phyloP scores from a whole-genome alignment of 257 asterid species.

The Solanum sejunctum region DNA sequence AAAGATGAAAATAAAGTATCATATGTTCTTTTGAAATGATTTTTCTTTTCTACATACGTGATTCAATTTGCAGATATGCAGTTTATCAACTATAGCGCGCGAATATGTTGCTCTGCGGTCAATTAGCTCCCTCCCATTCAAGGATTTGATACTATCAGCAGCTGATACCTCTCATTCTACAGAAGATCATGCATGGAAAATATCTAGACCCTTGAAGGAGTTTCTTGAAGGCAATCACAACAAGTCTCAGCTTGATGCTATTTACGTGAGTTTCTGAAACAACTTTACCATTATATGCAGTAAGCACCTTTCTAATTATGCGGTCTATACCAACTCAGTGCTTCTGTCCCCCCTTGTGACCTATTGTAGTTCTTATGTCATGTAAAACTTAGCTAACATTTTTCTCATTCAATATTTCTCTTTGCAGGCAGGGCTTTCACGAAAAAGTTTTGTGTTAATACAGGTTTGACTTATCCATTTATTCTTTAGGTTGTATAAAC shows the following conservation, averaged over 20 bases:
- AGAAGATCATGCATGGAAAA: conserved; percentile 84
- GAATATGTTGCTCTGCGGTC: conserved; percentile 87
- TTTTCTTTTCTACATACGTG: neutral
- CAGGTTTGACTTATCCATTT: conserved; percentile 55
- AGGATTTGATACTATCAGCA: conserved; percentile 70
- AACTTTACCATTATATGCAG: neutral
- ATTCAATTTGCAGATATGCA: conserved; percentile 52
- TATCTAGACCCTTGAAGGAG: conserved; percentile 56
- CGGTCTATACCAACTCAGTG: neutral
- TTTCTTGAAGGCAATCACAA: conserved; percentile 66
- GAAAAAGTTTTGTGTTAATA: conserved; percentile 66
- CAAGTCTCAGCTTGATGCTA: conserved; percentile 76
- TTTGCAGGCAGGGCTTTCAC: conserved; percentile 92
- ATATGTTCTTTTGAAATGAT: neutral
- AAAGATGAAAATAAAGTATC: neutral
- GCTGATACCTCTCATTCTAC: conserved; percentile 29
- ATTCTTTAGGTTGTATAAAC: neutral
- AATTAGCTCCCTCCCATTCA: conserved; percentile 71
- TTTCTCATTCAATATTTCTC: conserved; percentile 5
- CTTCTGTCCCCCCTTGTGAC: neutral
- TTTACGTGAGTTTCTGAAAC: conserved; percentile 52
- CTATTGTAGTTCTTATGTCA: neutral
- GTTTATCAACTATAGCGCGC: conserved; percentile 86
- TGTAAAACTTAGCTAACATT: neutral
- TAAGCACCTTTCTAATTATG: neutral